Base-by-base conservation (phyloP, 2,329 filamentous ascomycete genomes). In the Trichoderma gracile region DNA sequence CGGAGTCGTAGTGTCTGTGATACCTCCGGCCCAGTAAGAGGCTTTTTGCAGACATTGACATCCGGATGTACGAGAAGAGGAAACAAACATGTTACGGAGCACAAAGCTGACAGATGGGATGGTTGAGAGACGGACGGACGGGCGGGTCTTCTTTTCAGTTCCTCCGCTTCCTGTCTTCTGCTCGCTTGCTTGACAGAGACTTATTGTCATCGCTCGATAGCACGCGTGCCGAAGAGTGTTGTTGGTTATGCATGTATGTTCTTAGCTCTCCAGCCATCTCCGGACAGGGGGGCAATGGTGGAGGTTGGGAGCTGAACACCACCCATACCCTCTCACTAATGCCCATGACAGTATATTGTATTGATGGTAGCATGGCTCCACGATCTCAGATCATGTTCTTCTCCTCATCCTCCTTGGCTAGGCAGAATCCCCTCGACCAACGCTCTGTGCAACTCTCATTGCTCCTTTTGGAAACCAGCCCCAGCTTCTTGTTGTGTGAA, bases 341-440 rank as follows among this genome's bases (percentile, higher is more conserved):
- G 27, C 43, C 33, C 30, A 15, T 33, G 3, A n/a, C 49, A 38
- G 46, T 40, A 21, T 42, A 12, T 9, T 30, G 25, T 21, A 7
- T 15, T 10, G 57, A 60, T 52, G 42, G 5, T 12, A 27, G 23
- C 27, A 27, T 17, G 15, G 21, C 17, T 21, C 2, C 12, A 14
- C 21, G 33, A 52, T 60, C 57, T 52, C 33, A 60, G 17, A 60
- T 60, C 57, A 30, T 52, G 12, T 30, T 60, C 42, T 38, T 23
- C 38, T 30, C 38, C n/a, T 43, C 21, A n/a, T 56, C 7, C 15
- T 25, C 43, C 38, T 9, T n/a, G 23, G 23, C 30, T 15, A n/a
- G 6, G 12, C 12, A 50, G 2, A 30, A 8, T 30, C 45, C 40
- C 8, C 14, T 30, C n/a, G 21, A 17, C n/a, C 23, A 60, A 30